Evolutionary conservation across 1,139 yeast genomes (phyloP).

Genomic region (Saccharomyces hybrid): DNA sequence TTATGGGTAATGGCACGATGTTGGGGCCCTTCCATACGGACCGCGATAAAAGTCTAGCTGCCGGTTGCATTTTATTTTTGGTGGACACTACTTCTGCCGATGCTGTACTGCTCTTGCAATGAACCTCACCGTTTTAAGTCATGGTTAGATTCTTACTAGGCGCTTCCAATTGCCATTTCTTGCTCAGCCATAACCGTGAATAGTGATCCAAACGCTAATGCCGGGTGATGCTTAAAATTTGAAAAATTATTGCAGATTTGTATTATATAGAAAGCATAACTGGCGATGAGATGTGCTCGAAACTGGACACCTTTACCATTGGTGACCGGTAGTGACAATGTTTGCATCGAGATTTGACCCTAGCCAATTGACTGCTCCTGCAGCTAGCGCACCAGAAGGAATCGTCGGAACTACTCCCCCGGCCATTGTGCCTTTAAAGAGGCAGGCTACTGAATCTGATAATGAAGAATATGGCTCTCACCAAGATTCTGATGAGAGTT

Average conservation of each 20-base stretch:
- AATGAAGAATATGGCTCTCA: conserved; percentile 10
- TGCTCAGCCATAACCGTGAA: not conserved
- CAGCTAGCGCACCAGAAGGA: not conserved
- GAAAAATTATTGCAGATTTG: not conserved
- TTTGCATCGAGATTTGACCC: conserved; percentile 63
- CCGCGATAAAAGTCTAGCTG: conserved; percentile 21
- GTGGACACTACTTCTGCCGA: not conserved
- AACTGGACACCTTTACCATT: not conserved
- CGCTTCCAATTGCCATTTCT: not conserved
- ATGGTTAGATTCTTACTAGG: not conserved
- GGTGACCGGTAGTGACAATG: conserved; percentile 32
- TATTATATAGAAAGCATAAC: not conserved
- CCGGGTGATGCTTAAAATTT: not conserved
- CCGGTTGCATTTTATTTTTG: conserved; percentile 12
- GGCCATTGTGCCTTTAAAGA: conserved; percentile 4
- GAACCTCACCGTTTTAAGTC: not conserved
- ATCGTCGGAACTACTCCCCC: conserved; percentile 1
- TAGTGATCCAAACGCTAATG: not conserved
- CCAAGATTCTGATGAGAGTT: conserved; percentile 13
- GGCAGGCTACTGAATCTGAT: conserved; percentile 6
- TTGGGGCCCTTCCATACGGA: conserved; percentile 61
- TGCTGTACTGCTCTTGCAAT: not conserved
- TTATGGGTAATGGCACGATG: conserved; percentile 85
- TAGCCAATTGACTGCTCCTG: conserved; percentile 16
- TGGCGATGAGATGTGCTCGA: not conserved